Evolutionary conservation across 129 eudicot species (phyloP), one percentile per base, ranked within the genome.

Genomic region (Saussurea involucrata): DNA sequence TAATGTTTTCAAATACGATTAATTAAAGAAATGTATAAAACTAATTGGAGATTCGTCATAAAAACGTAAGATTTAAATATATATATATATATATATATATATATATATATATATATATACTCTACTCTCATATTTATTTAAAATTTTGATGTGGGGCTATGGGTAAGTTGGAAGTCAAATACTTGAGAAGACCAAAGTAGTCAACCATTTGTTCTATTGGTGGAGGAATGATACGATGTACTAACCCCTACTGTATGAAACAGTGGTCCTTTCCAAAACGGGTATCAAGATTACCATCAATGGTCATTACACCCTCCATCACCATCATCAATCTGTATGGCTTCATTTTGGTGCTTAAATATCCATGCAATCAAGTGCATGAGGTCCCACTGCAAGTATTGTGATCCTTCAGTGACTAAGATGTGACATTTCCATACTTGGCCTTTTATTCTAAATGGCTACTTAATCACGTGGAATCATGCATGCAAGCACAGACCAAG

Each of bases 381-480:
- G 36, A 53, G 75, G 74, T 55, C 75, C 82, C 86, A 72, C 73
- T 68, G 29, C 78, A 49, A 74, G 42, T 66, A 55, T 60, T 34
- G 82, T 76, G 85, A 76, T 76, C 73, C 85, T 76, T 75, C 57
- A 68, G 66, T 68, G 72, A 44, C 66, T 70, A 24, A 40, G 83
- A 79, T 79, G 83, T 71, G 83, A 79, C 83, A 15, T 79, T 79
- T 79, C 83, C 10, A 71, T 79, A 71, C 72, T 79, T 79, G 77
- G 72, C 72, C 78, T 79, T 79, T 79, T 71, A 79, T 79, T 63
- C 78, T 79, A 78, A 71, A 78, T 71, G 71, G 82, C 17, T 78
- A 78, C 63, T 20, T 71, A 61, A 42, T 78, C 82, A 78, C 77
- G 76, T 78, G 82, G 82, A 78, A 63, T 71, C 82, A 78, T 71